A percentile compares a stretch with the other conserved stretches of the same genome.
These are phyloP conservation scores for Lentinus brumalis DNA, from an alignment of 768 basidiomycete genomes.

Conservation along the genomic window DNA sequence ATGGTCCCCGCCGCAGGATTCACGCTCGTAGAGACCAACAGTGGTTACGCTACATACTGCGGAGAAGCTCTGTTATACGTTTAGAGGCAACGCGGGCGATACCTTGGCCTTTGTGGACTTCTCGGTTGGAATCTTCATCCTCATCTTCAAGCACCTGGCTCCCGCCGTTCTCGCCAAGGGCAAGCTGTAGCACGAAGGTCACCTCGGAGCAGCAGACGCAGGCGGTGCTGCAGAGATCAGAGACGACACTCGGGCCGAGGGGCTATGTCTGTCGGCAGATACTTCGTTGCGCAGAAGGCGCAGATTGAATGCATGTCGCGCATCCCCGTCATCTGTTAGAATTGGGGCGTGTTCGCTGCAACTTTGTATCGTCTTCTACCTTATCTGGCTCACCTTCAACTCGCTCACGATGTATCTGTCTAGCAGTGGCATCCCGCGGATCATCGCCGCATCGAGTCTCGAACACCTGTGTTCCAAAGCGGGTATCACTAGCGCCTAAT, in stretches of 20 bases:
- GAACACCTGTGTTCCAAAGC: too few relatives aligned
- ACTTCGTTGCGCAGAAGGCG: background rate
- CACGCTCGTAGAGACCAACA: background rate
- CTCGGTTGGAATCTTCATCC: background rate
- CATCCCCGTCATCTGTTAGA: too few relatives aligned
- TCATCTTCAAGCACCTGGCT: conserved; percentile 3
- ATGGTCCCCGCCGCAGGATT: conserved; percentile 1
- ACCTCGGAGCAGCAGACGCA: background rate
- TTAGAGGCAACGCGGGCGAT: background rate
- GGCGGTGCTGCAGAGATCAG: background rate
- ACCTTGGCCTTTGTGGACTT: background rate
- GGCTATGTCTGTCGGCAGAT: background rate
- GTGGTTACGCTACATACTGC: background rate
- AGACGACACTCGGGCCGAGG: background rate
- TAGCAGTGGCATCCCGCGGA: too few relatives aligned
- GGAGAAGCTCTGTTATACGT: background rate
- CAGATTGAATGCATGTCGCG: too few relatives aligned
- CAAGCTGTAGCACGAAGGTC: background rate
- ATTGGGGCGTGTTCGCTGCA: too few relatives aligned
- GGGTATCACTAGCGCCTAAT: too few relatives aligned
- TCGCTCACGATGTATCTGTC: too few relatives aligned
- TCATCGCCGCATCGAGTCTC: too few relatives aligned
- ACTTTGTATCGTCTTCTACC: too few relatives aligned
- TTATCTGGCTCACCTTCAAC: too few relatives aligned
- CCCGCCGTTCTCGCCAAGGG: background rate